Percentiles rank a stretch among this genome's conserved stretches.
Conservation (phyloP, 2,329 filamentous ascomycete species). For the Eutypella sp. region DNA sequence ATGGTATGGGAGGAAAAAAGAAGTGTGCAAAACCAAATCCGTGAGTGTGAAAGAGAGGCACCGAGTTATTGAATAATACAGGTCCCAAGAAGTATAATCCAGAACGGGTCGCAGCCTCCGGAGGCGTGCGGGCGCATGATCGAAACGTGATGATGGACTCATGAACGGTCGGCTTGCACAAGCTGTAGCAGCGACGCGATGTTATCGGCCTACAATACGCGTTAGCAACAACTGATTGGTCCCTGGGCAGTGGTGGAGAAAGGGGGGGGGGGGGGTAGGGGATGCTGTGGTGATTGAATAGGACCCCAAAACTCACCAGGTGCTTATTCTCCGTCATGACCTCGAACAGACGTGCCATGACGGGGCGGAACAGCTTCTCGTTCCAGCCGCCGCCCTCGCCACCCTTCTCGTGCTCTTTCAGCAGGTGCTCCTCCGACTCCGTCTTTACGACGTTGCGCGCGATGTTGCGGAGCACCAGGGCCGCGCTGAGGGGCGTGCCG, state of each 20-base stretch:
- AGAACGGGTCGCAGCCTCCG: too few species aligned
- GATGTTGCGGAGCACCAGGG: slow-evolving; percentile 73
- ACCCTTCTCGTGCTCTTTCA: slow-evolving; percentile 41
- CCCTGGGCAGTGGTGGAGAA: background rate
- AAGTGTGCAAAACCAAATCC: too few species aligned
- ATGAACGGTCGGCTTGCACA: slow-evolving; percentile 15
- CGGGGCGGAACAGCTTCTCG: slow-evolving; percentile 61
- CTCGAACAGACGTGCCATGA: slow-evolving; percentile 61
- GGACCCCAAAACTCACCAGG: too few species aligned
- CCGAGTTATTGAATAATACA: too few species aligned
- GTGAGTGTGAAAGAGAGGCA: too few species aligned
- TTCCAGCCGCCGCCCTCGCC: slow-evolving; percentile 58
- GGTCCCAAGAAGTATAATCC: too few species aligned
- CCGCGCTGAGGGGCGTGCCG: slow-evolving; percentile 73
- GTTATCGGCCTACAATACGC: slow-evolving; percentile 12
- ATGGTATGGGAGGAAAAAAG: too few species aligned
- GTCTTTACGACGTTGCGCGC: slow-evolving; percentile 63
- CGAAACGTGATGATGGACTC: background rate
- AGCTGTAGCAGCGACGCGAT: slow-evolving; percentile 18
- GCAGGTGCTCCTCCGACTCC: slow-evolving; percentile 49
- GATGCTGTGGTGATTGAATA: too few species aligned
- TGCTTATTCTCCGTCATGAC: slow-evolving; percentile 65
- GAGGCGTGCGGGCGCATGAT: too few species aligned
- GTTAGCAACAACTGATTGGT: slow-evolving; percentile 5
- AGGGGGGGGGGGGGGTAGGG: background rate